Evolutionary conservation across 805 yeast species (phyloP).

Genomic region (Candida tallmaniae): DNA sequence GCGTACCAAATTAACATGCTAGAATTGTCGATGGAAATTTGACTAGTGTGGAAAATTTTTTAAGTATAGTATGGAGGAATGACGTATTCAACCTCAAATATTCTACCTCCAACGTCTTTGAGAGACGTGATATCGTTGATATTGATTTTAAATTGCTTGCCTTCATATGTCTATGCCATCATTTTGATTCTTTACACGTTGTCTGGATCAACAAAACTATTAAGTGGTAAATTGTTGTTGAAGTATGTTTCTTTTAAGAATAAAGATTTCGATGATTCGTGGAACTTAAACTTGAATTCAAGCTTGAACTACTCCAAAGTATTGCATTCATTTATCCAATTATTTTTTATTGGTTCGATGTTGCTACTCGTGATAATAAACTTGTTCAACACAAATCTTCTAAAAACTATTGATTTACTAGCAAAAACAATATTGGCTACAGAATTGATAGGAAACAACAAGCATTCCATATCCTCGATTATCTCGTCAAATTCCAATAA

Average conservation of each 20-base stretch:
- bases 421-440: constrained; percentile 29
- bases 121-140: constrained; percentile 31
- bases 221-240: constrained; percentile 24
- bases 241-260: constrained; percentile 14
- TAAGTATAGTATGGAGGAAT: constrained; percentile 5
- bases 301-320: constrained; percentile 10
- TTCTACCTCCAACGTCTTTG: constrained; percentile 21
- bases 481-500: constrained; percentile 1
- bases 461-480: constrained; percentile 1
- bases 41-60: constrained; percentile 4
- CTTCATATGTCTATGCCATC: constrained; percentile 12
- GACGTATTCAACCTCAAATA: constrained; percentile 7
- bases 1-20: too few relatives aligned
- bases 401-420: constrained; percentile 17
- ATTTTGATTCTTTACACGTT: constrained; percentile 19
- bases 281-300: constrained; percentile 3
- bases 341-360: constrained; percentile 20
- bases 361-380: constrained; percentile 20
- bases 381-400: constrained; percentile 8
- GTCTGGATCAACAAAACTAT: constrained; percentile 25
- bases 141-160: constrained; percentile 24
- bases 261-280: constrained; percentile 10
- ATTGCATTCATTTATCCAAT: constrained; percentile 16
- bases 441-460: constrained; percentile 22
- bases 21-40: too few relatives aligned